A percentile compares a stretch with the other conserved stretches of the same genome.
Conservation (phyloP, 106 monocot genomes). For the Dendrobium nobile region DNA sequence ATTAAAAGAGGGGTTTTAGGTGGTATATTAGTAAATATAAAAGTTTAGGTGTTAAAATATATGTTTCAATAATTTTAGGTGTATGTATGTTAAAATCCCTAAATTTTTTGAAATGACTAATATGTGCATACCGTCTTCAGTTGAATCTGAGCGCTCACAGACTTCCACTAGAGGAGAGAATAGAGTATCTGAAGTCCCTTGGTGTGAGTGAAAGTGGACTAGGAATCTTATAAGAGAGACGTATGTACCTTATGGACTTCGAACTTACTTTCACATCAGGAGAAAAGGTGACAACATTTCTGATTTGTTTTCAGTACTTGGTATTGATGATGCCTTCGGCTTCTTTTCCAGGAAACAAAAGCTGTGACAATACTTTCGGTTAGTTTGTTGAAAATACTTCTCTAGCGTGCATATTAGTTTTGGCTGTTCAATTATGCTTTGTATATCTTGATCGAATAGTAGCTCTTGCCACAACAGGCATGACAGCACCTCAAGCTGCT, state of each 20-base stretch:
- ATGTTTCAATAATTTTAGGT: too few relatives aligned
- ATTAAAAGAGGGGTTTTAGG: too few relatives aligned
- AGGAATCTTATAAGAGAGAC: slow-evolving; percentile 93
- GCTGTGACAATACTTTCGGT: slow-evolving; percentile 96
- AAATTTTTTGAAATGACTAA: not conserved
- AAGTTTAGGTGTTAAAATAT: too few relatives aligned
- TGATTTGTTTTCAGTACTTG: not conserved
- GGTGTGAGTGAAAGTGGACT: slow-evolving; percentile 91
- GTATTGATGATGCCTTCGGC: not conserved
- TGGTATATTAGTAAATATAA: too few relatives aligned
- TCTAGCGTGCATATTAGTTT: not conserved
- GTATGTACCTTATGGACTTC: slow-evolving; percentile 72
- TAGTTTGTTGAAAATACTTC: slow-evolving; percentile 3
- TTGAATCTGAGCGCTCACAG: slow-evolving; percentile 94
- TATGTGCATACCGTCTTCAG: slow-evolving; percentile 13
- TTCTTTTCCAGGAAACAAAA: slow-evolving; percentile 78
- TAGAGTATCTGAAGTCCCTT: slow-evolving; percentile 77
- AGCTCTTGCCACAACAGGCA: slow-evolving; percentile 41
- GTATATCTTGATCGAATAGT: not conserved
- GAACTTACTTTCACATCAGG: slow-evolving; percentile 97
- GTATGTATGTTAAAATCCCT: not conserved
- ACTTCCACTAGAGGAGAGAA: slow-evolving; percentile 76
- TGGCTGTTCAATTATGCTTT: not conserved
- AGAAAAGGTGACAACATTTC: slow-evolving; percentile 56
- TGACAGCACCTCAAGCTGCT: slow-evolving; percentile 99